Percentiles rank a stretch among this genome's conserved stretches.
Conservation (phyloP, 768 basidiomycete genomes). For the Kwoniella mangroviensis region DNA sequence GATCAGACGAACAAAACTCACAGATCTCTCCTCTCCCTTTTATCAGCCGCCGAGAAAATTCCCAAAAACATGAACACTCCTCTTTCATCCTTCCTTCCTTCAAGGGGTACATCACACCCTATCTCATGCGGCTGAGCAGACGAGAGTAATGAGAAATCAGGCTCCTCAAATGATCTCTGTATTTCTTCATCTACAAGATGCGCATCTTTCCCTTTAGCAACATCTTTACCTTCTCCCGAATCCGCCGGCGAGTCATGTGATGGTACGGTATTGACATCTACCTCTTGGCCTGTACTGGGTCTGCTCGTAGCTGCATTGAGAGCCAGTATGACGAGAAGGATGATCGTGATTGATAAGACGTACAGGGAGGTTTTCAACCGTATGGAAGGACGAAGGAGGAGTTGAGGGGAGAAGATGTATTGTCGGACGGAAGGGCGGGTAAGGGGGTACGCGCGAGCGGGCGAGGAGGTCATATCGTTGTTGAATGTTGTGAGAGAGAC, state of each 20-base stretch:
- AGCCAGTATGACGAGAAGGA: conserved; percentile 45
- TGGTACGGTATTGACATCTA: conserved; percentile 36
- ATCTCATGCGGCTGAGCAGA: conserved; percentile 55
- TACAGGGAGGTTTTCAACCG: conserved; percentile 46
- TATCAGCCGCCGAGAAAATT: conserved; percentile 55
- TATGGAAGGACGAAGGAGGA: conserved; percentile 41
- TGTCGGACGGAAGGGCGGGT: conserved; percentile 6
- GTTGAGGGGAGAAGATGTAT: conserved; percentile 19
- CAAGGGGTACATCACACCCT: conserved; percentile 55
- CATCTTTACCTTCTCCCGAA: conserved; percentile 43
- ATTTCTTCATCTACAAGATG: conserved; percentile 49
- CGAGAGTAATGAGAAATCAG: conserved; percentile 56
- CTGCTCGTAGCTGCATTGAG: conserved; percentile 37
- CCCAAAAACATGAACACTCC: conserved; percentile 57
- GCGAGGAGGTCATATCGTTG: conserved; percentile 6
- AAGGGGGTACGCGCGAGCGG: conserved; percentile 30
- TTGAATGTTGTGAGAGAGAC: not conserved
- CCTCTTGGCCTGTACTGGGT: conserved; percentile 1
- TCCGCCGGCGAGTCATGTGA: conserved; percentile 40
- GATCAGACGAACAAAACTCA: conserved; percentile 29
- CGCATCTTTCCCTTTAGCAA: conserved; percentile 49
- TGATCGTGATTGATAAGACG: conserved; percentile 36
- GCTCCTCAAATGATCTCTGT: conserved; percentile 58
- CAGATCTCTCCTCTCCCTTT: conserved; percentile 53
- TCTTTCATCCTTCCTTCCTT: conserved; percentile 20